Percentiles rank a stretch among this genome's conserved stretches.
Evolutionary conservation across 2,329 filamentous ascomycete genomes (phyloP).

Genomic region (Zymoseptoria crescenta): DNA sequence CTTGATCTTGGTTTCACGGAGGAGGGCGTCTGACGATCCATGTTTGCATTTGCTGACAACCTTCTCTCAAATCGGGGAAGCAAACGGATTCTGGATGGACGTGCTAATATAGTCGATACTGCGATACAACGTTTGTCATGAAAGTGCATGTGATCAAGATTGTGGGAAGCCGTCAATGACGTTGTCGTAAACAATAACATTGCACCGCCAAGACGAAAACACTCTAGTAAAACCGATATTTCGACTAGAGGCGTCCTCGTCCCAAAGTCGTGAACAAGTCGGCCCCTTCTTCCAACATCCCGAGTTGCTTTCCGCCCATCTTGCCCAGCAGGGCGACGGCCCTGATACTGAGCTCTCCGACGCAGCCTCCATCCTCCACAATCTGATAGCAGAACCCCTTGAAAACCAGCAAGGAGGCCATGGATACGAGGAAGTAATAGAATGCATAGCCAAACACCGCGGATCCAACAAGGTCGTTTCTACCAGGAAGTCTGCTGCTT

Average conservation of each 20-base stretch:
- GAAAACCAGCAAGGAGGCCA: background rate
- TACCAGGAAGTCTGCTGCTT: background rate
- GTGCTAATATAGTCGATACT: too few relatives aligned
- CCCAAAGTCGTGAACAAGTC: too few relatives aligned
- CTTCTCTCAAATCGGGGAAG: background rate
- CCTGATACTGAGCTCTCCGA: background rate
- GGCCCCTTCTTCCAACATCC: background rate
- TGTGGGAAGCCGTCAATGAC: too few relatives aligned
- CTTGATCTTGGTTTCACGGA: background rate
- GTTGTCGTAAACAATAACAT: too few relatives aligned
- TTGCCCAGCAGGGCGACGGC: background rate
- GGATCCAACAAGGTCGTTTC: background rate
- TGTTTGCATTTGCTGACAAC: background rate
- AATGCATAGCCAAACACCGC: background rate
- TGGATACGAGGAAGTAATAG: background rate
- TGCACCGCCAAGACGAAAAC: too few relatives aligned
- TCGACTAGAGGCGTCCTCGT: background rate
- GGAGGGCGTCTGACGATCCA: background rate
- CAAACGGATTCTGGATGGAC: too few relatives aligned
- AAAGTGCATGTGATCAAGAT: too few relatives aligned
- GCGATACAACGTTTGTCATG: too few relatives aligned
- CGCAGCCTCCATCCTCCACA: background rate
- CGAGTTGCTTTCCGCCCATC: background rate
- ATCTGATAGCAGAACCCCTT: background rate
- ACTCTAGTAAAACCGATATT: too few relatives aligned